Percentiles rank a stretch among this genome's conserved stretches.
phyloP scores from a whole-genome alignment of 345 rosid species.

The Melaleuca alternifolia region DNA sequence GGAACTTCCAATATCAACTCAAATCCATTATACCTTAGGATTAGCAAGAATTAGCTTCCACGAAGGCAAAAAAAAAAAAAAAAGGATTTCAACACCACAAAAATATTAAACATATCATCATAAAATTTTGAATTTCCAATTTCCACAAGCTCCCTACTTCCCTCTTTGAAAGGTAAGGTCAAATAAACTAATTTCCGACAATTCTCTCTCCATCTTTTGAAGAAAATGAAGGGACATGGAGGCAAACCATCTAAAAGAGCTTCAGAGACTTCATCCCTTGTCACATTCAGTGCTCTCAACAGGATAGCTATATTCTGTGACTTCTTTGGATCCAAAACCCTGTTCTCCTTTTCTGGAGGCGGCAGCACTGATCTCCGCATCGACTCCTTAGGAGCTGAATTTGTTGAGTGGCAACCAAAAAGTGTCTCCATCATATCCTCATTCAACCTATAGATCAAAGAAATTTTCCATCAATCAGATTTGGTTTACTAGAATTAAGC shows the following conservation, averaged over 20 bases:
- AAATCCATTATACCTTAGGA: neutral
- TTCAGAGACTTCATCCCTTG: conserved; percentile 88
- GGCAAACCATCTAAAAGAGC: conserved; percentile 87
- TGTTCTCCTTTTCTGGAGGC: conserved; percentile 59
- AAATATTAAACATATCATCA: neutral
- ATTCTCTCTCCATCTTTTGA: neutral
- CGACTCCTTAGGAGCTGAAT: conserved; percentile 53
- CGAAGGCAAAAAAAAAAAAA: neutral
- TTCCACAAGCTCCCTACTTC: neutral
- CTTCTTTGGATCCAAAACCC: conserved; percentile 94
- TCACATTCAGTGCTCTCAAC: conserved; percentile 86
- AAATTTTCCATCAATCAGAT: neutral
- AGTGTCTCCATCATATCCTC: conserved; percentile 97
- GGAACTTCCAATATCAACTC: neutral
- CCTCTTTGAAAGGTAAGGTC: neutral
- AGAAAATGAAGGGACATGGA: conserved; percentile 1
- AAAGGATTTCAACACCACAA: neutral
- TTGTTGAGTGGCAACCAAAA: conserved; percentile 73
- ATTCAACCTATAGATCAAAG: conserved; percentile 43
- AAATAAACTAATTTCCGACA: neutral
- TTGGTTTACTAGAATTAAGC: neutral
- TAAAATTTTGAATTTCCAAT: neutral
- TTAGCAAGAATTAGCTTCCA: neutral
- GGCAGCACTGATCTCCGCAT: conserved; percentile 61
- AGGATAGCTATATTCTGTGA: conserved; percentile 96